Base-by-base conservation (phyloP, 768 basidiomycete genomes). In the Leccinum rimulosum region DNA sequence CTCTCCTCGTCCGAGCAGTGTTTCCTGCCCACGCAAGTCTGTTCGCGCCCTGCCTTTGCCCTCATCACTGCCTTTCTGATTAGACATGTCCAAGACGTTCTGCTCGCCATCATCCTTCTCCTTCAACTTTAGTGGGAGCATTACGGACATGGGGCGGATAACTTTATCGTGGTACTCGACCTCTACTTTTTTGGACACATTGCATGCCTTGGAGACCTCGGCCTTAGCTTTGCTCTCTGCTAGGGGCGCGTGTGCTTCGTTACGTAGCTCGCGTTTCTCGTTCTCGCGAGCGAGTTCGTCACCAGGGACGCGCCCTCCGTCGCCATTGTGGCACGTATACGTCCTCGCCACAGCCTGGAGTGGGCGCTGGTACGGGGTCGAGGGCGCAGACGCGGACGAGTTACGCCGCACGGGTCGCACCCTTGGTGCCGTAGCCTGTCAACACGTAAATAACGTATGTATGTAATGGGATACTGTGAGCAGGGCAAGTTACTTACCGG, bases 31-130 rank as follows among this genome's bases (percentile, higher is more conserved):
- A 40, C 9, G 38, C 3, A 40, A 17, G 38, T 38, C 38, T 33
- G 12, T 33, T 33, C 33, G 33, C 33, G 33, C 33, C 33, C 11
- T 33, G 11, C 33, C 33, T 33, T 33, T 33, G 1, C 31, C 8
- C 28, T 30, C 7, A 6, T 36, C 36, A 12, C 6, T 36, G 36
- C 15, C 9, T 9, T 40, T 40, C 17, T n/a, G 40, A 43, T 43
- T n/a, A 43, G 40, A 43, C 97, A 98, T 35, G 25, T 25, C 3
- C 14, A 22, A 11, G 48, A 27, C 11, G 7, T 25, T 22, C 48
- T 7, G 14, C 48, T 15, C 27, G 11, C 8, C 48, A 22, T 17
- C 11, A 14, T 22, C 48, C 48, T 49, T 25, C 48, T 49, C 25
- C 25, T 49, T 49, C 25, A 2, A 1, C 7, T 27, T 27, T 15